Evolutionary conservation across 345 rosid genomes (phyloP), one percentile per base, ranked within the genome.

Genomic region (Streptanthus diversifolius): DNA sequence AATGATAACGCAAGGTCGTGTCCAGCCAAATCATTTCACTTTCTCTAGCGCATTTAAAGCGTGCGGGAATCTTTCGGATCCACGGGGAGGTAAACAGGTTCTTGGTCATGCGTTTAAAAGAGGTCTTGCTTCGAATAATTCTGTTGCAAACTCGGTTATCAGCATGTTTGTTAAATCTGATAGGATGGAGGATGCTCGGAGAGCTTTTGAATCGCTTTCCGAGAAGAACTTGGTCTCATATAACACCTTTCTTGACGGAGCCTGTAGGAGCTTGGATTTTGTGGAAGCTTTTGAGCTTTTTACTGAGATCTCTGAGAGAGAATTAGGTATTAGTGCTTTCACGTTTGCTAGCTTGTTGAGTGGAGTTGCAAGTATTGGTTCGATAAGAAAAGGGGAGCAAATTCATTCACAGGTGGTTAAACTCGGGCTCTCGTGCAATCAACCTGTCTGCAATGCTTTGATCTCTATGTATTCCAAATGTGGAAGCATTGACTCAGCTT

Each of bases 391-490:
- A 79, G 95, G 95, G 1, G 89, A 74, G 81, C 88, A 89, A 75
- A 77, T 89, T 79, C 95, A 91, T 78, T 81, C 81, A 2, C 81
- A 75, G 75, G 73, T 84, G 66, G 59, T 84, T 36, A 88, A 83
- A 81, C 83, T 83, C 1, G 91, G 89, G 52, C 77, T 83, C 37
- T 52, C 76, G 3, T 68, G 75, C 18, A 82, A 79, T 53, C 77
- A 68, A 24, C 76, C 74, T 8, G 63, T 87, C 44, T 80, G 78
- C 51, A 91, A 89, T 40, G 87, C 95, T 57, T 66, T 91, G 72
- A 82, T 91, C 64, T 86, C 91, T 44, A 85, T 86, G 97, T 89
- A 87, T 73, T 85, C 97, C 24, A 87, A 82, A 70, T 87, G 91
- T 8, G 90, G 90, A 75, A 80, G 82, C 64, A 76, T 88, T 37